Evolutionary conservation across 768 basidiomycete species (phyloP).

Genomic region (Pulveroboletus sp.): DNA sequence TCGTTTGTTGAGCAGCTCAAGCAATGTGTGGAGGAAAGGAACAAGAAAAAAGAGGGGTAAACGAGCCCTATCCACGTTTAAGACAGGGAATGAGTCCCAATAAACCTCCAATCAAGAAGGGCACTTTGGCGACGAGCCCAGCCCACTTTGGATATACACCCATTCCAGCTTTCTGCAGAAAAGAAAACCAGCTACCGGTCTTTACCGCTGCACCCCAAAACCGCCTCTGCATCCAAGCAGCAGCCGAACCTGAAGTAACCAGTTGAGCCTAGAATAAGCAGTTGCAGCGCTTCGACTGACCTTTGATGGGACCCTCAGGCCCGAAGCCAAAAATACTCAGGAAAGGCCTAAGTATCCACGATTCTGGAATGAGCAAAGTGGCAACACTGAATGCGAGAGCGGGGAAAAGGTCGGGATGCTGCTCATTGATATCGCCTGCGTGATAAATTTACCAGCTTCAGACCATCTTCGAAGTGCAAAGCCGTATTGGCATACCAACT

Average conservation of each 20-base stretch:
- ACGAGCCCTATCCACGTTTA: not conserved
- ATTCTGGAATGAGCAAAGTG: conserved; percentile 10
- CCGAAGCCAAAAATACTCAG: conserved; percentile 14
- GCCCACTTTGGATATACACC: conserved; percentile 7
- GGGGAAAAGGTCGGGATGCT: conserved; percentile 6
- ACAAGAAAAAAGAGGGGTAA: too few relatives aligned
- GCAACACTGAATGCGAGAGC: conserved; percentile 2
- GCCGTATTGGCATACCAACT: conserved; percentile 1
- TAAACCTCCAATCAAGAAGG: not conserved
- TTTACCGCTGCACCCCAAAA: conserved; percentile 6
- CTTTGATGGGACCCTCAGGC: conserved; percentile 12
- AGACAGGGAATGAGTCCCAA: not conserved
- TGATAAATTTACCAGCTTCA: not conserved
- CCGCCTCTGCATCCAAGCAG: conserved; percentile 5
- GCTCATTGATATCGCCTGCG: conserved; percentile 14
- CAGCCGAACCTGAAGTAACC: conserved; percentile 7
- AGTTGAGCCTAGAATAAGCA: not conserved
- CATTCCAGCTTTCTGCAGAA: conserved; percentile 14
- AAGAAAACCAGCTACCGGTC: conserved; percentile 10
- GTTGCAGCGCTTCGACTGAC: not conserved
- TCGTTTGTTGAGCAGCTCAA: too few relatives aligned
- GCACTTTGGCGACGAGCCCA: not conserved
- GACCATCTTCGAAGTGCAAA: not conserved
- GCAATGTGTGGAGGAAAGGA: too few relatives aligned
- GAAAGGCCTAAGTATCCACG: conserved; percentile 14